Conservation (phyloP, 306 rosid genomes). For the Fragaria vesca region DNA sequence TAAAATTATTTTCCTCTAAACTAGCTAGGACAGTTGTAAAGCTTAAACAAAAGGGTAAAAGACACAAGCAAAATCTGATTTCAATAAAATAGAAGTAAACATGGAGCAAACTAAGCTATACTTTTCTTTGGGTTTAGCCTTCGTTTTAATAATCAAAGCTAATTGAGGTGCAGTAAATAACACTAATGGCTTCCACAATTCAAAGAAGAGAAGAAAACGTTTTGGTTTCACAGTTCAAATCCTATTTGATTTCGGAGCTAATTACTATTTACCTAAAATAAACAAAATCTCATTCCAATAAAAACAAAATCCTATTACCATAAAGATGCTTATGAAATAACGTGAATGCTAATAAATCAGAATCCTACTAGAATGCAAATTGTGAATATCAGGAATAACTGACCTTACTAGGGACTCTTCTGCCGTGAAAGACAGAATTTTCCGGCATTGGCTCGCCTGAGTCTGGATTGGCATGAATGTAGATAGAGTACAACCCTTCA, state of each 20-base stretch:
- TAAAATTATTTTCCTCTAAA: background rate
- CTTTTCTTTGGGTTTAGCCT: background rate
- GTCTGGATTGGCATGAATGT: constrained; percentile 63
- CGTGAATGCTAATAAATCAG: background rate
- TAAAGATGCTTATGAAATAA: background rate
- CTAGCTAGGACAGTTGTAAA: background rate
- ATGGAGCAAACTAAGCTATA: background rate
- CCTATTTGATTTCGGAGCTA: background rate
- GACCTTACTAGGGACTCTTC: constrained; percentile 83
- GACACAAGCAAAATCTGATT: background rate
- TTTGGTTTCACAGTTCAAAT: background rate
- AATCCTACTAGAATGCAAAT: background rate
- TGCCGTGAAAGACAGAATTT: constrained; percentile 53
- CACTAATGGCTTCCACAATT: background rate
- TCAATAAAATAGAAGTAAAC: background rate
- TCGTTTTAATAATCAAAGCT: background rate
- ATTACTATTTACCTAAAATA: background rate
- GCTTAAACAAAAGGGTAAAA: background rate
- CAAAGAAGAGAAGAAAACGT: background rate
- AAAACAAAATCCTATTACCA: background rate
- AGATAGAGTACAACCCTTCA: constrained; percentile 57
- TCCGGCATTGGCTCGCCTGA: constrained; percentile 38
- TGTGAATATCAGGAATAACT: constrained; percentile 12
- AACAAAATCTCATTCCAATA: background rate
- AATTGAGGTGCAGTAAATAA: background rate